Base-by-base conservation (phyloP, 2,329 filamentous ascomycete species). In the Phoma sp. region DNA sequence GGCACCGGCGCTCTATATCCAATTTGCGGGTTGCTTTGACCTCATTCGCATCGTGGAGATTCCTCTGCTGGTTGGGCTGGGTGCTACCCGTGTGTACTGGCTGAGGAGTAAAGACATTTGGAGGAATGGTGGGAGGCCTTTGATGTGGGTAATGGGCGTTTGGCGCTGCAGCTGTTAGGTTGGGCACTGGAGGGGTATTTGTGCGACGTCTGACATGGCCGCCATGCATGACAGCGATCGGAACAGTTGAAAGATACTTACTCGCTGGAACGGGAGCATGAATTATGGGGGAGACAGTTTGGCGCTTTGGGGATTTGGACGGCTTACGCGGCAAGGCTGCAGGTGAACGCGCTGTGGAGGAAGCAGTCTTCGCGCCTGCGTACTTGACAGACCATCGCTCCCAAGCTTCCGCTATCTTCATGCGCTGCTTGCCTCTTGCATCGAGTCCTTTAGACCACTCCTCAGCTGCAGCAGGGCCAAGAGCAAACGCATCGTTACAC, bases 381-480 rank as follows among this genome's bases (percentile, higher is more conserved):
- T 71, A 59, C 57, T 75, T 76, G 40, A 80, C 74, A 59, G 87
- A 86, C 85, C 89, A 93, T 65, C 86, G 88, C 69, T 92, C 90
- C 87, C 89, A 93, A 44, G 88, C 84, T 25, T 84, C 80, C 27
- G 84, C 81, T 68, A 89, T 86, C 9, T 78, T 80, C 62, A 86
- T 82, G 43, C 80, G 76, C 54, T 85, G 80, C 62, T 83, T 84
- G 8, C 89, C 88, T 53, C 84, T 81, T 25, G 77, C 78, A 38
- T 86, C 83, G 3, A 95, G 80, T 8, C 90, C 90, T 73, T 93
- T 93, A 27, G 86, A 79, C 90, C 90, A 95, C 71, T 93, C 90
- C 62, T 91, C 88, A 4, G 83, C 82, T 9, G 87, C 84, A 37
- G 87, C 86, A 39, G 81, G 65, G n/a, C 90, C 89, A 61, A 90